Conservation (phyloP, 768 basidiomycete genomes). For the Podaxis carcinomalis region DNA sequence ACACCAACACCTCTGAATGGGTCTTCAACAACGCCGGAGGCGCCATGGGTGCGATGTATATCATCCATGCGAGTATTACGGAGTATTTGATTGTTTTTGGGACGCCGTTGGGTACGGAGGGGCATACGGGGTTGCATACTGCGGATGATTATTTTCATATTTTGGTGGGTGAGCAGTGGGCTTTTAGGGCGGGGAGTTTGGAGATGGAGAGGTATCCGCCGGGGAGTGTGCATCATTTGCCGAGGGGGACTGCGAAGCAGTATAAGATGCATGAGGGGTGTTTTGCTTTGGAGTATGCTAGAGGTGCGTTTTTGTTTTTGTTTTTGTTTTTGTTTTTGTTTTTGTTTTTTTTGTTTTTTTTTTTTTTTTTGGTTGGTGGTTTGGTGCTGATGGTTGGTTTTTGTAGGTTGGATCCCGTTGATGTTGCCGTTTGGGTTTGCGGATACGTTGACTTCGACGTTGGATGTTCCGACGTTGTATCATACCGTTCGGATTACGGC, state of each 20-base stretch:
- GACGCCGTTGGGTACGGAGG: constrained; percentile 95
- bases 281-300: constrained; percentile 92
- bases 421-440: constrained; percentile 95
- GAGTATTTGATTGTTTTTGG: constrained; percentile 97
- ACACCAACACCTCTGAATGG: constrained; percentile 74
- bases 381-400: not conserved
- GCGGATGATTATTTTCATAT: constrained; percentile 99
- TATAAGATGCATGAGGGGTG: constrained; percentile 98
- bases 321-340: no score
- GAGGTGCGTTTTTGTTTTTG: constrained; percentile 49
- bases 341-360: no score
- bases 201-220: constrained; percentile 83
- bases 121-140: constrained; percentile 89
- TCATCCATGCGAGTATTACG: constrained; percentile 94
- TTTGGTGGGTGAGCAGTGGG: constrained; percentile 92
- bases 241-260: constrained; percentile 84
- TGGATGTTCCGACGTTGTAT: constrained; percentile 81
- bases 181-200: constrained; percentile 75
- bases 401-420: constrained; percentile 89
- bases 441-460: constrained; percentile 82
- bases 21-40: constrained; percentile 97
- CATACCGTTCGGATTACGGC: constrained; percentile 73
- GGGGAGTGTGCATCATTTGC: constrained; percentile 83
- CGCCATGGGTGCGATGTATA: constrained; percentile 97
- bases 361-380: no score